Conservation (phyloP, 1,139 yeast species). For the Lodderomyces pseudojiufengensis region DNA sequence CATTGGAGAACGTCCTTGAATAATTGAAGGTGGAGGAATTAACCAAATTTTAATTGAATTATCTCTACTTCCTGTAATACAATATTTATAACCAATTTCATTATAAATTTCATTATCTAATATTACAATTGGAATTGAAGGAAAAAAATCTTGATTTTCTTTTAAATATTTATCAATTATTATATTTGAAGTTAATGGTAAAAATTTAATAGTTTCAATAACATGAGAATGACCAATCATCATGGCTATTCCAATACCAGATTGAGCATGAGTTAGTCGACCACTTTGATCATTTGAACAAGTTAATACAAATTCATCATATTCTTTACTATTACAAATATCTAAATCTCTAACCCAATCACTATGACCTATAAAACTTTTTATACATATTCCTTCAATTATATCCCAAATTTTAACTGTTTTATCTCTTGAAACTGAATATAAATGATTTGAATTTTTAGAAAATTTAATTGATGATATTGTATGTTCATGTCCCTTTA, state of each 20-base stretch:
- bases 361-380: slow-evolving; percentile 71
- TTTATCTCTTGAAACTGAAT: slow-evolving; percentile 76
- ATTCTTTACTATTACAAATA: slow-evolving; percentile 18
- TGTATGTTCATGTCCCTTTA: slow-evolving; percentile 90
- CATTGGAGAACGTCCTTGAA: slow-evolving; percentile 54
- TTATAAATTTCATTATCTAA: slow-evolving; percentile 27
- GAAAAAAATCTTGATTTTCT: slow-evolving; percentile 28
- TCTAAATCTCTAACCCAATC: slow-evolving; percentile 84
- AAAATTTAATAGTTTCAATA: slow-evolving; percentile 66
- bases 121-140: slow-evolving; percentile 33
- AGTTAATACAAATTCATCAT: slow-evolving; percentile 61
- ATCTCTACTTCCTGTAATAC: slow-evolving; percentile 82
- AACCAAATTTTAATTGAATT: slow-evolving; percentile 75
- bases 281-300: slow-evolving; percentile 83
- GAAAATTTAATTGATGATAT: slow-evolving; percentile 63
- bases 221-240: slow-evolving; percentile 83
- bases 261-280: slow-evolving; percentile 57
- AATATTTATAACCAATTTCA: slow-evolving; percentile 57
- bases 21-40: slow-evolving; percentile 53
- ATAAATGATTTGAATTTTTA: slow-evolving; percentile 39
- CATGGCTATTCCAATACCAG: slow-evolving; percentile 67
- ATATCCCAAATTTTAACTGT: slow-evolving; percentile 77
- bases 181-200: slow-evolving; percentile 52
- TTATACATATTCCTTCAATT: slow-evolving; percentile 61
- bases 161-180: slow-evolving; percentile 49